Evolutionary conservation across 768 basidiomycete genomes (phyloP).

Genomic region (Hypsizygus marmoreus): DNA sequence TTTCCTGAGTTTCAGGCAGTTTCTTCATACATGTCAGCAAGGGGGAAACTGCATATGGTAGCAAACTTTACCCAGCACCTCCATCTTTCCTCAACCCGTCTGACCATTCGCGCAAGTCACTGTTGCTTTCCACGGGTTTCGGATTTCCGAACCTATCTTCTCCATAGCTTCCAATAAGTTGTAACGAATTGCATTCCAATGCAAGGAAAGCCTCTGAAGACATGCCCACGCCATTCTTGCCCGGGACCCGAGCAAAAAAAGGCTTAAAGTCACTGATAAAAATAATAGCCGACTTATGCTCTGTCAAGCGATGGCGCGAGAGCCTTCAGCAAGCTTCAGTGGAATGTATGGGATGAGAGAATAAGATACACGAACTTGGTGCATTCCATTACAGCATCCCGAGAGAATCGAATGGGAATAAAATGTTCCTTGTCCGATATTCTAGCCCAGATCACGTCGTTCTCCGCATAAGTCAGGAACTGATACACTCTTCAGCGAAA

Average conservation of each 20-base stretch:
- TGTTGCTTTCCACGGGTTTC: constrained; percentile 41
- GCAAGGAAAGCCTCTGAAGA: constrained; percentile 42
- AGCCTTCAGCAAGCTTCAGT: no score
- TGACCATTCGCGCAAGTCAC: constrained; percentile 51
- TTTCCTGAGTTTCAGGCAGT: constrained; percentile 49
- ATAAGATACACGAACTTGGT: constrained; percentile 29
- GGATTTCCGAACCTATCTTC: constrained; percentile 57
- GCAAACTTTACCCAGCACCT: constrained; percentile 57
- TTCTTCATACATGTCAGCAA: constrained; percentile 26
- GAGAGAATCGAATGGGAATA: constrained; percentile 57
- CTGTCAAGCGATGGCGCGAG: constrained; percentile 39
- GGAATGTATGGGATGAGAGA: no score
- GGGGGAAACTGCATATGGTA: neutral
- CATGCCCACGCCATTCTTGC: constrained; percentile 40
- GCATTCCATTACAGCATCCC: constrained; percentile 49
- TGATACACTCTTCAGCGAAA: constrained; percentile 22
- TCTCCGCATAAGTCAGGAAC: constrained; percentile 58
- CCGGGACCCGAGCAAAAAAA: constrained; percentile 55
- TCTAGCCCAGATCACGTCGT: constrained; percentile 59
- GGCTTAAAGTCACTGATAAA: constrained; percentile 51
- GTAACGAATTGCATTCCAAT: constrained; percentile 52
- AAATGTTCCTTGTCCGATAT: constrained; percentile 57
- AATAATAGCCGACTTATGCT: constrained; percentile 48
- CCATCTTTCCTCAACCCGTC: constrained; percentile 56
- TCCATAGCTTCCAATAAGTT: constrained; percentile 41